A percentile compares a stretch with the other conserved stretches of the same genome.
Evolutionary conservation across 805 yeast species (phyloP).

Genomic region (Ogataea thermomethanolica): DNA sequence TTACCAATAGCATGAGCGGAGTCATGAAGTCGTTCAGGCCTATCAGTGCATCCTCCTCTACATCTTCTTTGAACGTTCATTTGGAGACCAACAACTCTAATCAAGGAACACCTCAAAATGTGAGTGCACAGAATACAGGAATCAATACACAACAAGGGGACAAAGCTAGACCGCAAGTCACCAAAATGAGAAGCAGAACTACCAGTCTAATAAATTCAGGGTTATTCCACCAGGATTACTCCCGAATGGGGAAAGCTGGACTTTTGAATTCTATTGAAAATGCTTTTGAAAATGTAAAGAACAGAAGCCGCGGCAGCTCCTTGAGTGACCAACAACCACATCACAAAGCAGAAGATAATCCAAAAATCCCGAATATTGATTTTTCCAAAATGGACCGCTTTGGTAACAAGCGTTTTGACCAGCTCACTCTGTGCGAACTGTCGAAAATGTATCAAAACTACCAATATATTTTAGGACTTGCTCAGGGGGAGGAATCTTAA

Average conservation of each 20-base stretch:
- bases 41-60: constrained; percentile 31
- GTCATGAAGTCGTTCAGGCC: constrained; percentile 36
- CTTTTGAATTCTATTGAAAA: constrained; percentile 30
- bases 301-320: constrained; percentile 30
- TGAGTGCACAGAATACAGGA: constrained; percentile 5
- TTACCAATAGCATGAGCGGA: constrained; percentile 33
- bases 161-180: constrained; percentile 2
- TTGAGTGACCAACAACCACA: constrained; percentile 13
- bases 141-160: not conserved
- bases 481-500: constrained; percentile 2
- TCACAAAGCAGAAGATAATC: not conserved
- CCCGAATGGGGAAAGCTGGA: constrained; percentile 16
- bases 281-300: constrained; percentile 32
- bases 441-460: constrained; percentile 28
- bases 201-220: constrained; percentile 28
- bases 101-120: not conserved
- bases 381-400: constrained; percentile 17
- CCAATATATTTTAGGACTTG: constrained; percentile 21
- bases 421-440: constrained; percentile 28
- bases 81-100: constrained; percentile 4
- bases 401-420: constrained; percentile 26
- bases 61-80: constrained; percentile 28
- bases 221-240: constrained; percentile 4
- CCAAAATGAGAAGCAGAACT: constrained; percentile 31
- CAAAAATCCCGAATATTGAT: constrained; percentile 7